Conservation (phyloP, 352 stramenopile species). For the Thraustochytrium striatum region DNA sequence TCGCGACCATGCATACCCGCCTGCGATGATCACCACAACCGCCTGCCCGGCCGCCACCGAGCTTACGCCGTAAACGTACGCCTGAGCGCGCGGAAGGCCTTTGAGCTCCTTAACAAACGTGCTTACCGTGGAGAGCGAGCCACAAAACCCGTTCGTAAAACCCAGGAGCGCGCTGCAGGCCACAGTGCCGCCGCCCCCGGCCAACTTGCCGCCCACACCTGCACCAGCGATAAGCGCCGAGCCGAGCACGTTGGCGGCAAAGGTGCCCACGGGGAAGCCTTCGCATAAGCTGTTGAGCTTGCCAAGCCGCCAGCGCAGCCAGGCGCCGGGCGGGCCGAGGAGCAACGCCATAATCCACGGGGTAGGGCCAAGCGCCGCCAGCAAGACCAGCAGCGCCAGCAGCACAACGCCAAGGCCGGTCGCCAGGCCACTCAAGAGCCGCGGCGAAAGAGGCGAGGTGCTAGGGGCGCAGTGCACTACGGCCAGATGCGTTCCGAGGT, state of each 20-base stretch:
- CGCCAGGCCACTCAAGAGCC: no score
- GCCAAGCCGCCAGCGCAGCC: constrained; percentile 18
- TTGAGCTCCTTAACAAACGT: constrained; percentile 48
- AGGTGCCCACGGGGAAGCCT: constrained; percentile 27
- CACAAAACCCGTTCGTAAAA: constrained; percentile 42
- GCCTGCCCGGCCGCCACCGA: background rate
- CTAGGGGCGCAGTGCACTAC: background rate
- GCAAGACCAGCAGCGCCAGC: constrained; percentile 11
- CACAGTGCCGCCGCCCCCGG: background rate
- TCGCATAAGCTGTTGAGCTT: background rate
- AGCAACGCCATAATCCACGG: constrained; percentile 2
- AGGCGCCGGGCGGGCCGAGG: constrained; percentile 29
- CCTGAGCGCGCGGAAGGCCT: background rate
- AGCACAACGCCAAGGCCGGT: background rate
- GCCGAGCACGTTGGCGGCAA: constrained; percentile 38
- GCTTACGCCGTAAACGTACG: constrained; percentile 27
- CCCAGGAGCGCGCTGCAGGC: background rate
- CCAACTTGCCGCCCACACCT: background rate
- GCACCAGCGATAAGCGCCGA: constrained; percentile 12
- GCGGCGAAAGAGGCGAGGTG: no score
- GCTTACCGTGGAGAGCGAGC: constrained; percentile 25
- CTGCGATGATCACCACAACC: constrained; percentile 26
- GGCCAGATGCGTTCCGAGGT: constrained; percentile 22
- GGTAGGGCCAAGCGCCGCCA: background rate
- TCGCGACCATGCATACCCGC: constrained; percentile 39